Base-by-base conservation (phyloP, 2,329 filamentous ascomycete genomes). In the Penicillium brevicompactum region DNA sequence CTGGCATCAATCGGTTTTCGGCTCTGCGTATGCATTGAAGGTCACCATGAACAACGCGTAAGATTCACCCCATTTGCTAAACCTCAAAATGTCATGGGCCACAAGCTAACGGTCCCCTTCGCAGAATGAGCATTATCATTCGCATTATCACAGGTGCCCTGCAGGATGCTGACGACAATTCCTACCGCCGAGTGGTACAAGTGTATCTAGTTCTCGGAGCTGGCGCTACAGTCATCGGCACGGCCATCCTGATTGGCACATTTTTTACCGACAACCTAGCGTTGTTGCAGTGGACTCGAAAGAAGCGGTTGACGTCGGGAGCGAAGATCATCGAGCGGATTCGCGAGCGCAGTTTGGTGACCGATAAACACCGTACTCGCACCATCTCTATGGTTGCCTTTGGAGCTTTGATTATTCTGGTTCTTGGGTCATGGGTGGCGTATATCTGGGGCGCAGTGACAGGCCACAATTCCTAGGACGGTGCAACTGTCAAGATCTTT, bases 361-460 rank as follows among this genome's bases (percentile, higher is more conserved):
- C 69, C 0, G 67, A 69, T 41, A 69, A 66, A 2, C 57, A 58
- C 1, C 71, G 74, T 49, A 83, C 80, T 45, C 72, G 65, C 49
- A 65, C 59, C 49, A 70, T 81, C 10, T 81, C 76, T 11, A 58
- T 76, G 34, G 55, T 62, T 8, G 79, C 78, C 53, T 82, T 85
- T 49, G 66, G 59, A 1, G 67, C 70, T 0, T 60, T 84, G 1
- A 60, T 80, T 0, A 21, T 81, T 3, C 59, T 86, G 40, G 76
- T 82, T 0, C 31, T 83, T 9, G 84, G 84, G 0, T 74, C 63
- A 27, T 72, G 70, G 68, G 62, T 55, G 74, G 83, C 81, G 0
- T 87, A 85, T 65, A 84, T 87, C 57, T 87, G 83, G 83, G 84
- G 84, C 7, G 77, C 82, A 2, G 80, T 80, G 4, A 86, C 81